Evolutionary conservation across 192 early-diverging fungal genomes (phyloP).

Genomic region (Spinellus fusiger): DNA sequence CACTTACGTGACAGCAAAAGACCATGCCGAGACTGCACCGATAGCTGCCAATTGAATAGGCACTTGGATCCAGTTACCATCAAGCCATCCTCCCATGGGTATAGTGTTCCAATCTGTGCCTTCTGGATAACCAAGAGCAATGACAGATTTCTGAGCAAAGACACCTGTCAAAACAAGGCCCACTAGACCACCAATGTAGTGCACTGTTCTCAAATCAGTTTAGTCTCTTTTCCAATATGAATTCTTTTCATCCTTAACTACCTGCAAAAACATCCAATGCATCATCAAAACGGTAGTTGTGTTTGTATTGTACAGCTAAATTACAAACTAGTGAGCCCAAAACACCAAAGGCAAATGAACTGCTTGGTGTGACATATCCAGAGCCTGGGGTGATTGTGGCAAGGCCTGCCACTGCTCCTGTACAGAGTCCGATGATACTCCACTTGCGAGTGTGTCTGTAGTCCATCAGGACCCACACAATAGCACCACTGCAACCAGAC

Average conservation of each 20-base stretch:
- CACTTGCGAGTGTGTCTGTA: constrained; percentile 65
- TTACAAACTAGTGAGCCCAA: constrained; percentile 62
- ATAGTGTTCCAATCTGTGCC: constrained; percentile 35
- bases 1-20: constrained; percentile 63
- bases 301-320: constrained; percentile 56
- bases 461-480: constrained; percentile 72
- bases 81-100: constrained; percentile 69
- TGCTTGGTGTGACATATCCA: constrained; percentile 68
- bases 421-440: constrained; percentile 81
- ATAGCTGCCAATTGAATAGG: constrained; percentile 72
- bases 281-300: constrained; percentile 67
- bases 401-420: constrained; percentile 83
- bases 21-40: constrained; percentile 63
- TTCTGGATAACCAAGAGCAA: constrained; percentile 53
- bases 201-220: constrained; percentile 29
- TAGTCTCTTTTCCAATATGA: not conserved
- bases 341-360: constrained; percentile 70
- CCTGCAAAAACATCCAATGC: constrained; percentile 77
- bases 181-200: constrained; percentile 67
- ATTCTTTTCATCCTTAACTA: constrained; percentile 24
- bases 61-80: constrained; percentile 79
- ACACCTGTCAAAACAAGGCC: constrained; percentile 83
- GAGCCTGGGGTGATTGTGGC: constrained; percentile 85
- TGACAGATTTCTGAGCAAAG: constrained; percentile 72
- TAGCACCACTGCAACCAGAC: constrained; percentile 59